phyloP scores from a whole-genome alignment of 139 green algal genomes.

The Chlamydomonas incerta region DNA sequence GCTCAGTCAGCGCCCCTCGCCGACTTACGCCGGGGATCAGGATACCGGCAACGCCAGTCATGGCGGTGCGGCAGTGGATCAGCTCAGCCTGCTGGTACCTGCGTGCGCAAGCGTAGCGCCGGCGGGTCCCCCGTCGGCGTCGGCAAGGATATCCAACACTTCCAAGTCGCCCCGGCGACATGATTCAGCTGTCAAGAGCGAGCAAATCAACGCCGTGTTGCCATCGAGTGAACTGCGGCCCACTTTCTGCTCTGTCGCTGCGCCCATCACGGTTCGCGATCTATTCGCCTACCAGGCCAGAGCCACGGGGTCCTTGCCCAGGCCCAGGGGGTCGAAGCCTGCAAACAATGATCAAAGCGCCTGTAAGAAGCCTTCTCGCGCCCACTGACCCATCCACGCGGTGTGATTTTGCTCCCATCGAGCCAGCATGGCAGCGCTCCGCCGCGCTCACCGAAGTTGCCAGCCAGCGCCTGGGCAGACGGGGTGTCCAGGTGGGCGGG shows the following conservation, averaged over 20 bases:
- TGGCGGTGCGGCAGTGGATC: slow-evolving; percentile 89
- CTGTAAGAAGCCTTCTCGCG: not conserved
- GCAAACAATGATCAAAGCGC: not conserved
- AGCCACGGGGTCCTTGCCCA: slow-evolving; percentile 82
- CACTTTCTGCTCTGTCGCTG: not conserved
- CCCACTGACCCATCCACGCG: not conserved
- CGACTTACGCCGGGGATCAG: slow-evolving; percentile 75
- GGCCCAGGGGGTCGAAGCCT: slow-evolving; percentile 78
- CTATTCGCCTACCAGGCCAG: slow-evolving; percentile 69
- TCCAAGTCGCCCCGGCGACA: not conserved
- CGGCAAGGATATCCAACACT: not conserved
- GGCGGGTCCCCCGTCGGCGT: too few relatives aligned
- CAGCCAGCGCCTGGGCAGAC: slow-evolving; percentile 34
- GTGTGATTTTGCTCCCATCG: not conserved
- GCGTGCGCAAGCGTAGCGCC: too few relatives aligned
- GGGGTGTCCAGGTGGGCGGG: slow-evolving; percentile 64
- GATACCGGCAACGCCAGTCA: slow-evolving; percentile 91
- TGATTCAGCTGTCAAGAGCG: not conserved
- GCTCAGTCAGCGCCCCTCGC: too few relatives aligned
- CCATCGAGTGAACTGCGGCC: too few relatives aligned
- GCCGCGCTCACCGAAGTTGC: slow-evolving; percentile 29
- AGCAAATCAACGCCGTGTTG: too few relatives aligned
- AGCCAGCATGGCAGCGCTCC: too few relatives aligned
- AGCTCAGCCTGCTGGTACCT: slow-evolving; percentile 88
- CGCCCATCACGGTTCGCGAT: not conserved